Evolutionary conservation across 2,329 filamentous ascomycete species (phyloP).

Genomic region (Colletotrichum destructivum): DNA sequence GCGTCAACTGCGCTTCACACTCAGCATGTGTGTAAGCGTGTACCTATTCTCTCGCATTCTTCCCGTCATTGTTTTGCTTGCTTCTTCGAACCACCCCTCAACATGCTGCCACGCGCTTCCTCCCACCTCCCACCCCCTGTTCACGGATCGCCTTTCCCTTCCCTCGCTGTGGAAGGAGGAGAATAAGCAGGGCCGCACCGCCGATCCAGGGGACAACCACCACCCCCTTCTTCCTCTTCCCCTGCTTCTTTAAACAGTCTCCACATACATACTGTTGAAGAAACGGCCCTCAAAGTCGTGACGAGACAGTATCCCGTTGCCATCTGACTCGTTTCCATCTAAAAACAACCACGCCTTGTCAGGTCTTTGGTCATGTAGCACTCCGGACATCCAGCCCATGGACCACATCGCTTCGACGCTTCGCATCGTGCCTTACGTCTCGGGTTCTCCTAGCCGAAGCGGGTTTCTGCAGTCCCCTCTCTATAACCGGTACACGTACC

Average conservation of each 20-base stretch:
- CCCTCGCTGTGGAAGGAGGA: conserved; percentile 2
- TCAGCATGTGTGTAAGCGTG: not conserved
- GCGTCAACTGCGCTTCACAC: conserved; percentile 1
- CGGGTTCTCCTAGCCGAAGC: not conserved
- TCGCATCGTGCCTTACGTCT: not conserved
- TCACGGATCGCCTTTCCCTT: conserved; percentile 17
- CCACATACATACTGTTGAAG: conserved; percentile 22
- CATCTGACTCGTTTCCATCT: not conserved
- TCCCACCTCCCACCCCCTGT: conserved; percentile 8
- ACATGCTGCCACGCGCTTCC: conserved; percentile 25
- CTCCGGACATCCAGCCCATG: not conserved
- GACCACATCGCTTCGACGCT: not conserved
- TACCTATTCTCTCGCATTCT: not conserved
- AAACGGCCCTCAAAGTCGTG: conserved; percentile 14
- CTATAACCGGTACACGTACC: not conserved
- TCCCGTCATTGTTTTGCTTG: not conserved
- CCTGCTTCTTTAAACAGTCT: conserved; percentile 14
- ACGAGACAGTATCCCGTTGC: not conserved
- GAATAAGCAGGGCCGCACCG: conserved; percentile 35
- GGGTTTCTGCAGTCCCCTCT: not conserved
- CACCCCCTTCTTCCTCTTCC: conserved; percentile 2
- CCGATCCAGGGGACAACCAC: conserved; percentile 34
- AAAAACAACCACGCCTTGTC: not conserved
- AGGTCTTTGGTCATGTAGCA: not conserved
- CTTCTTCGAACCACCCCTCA: not conserved